phyloP scores from a whole-genome alignment of 192 early-diverging fungal genomes.

The Coemansia sp. region DNA sequence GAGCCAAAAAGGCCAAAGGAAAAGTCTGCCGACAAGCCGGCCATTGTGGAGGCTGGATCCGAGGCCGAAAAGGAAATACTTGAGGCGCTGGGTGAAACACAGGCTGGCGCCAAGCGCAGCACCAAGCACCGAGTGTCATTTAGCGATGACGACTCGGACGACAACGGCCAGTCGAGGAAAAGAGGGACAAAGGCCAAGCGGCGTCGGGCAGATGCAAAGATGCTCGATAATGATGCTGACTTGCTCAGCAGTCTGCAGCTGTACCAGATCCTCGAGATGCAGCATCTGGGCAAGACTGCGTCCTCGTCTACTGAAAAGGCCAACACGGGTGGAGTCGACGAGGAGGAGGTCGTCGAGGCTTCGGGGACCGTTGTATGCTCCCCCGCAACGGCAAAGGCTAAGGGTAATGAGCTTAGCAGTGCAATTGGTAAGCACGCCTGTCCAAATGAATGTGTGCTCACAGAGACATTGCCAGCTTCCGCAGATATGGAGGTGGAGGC shows the following conservation, averaged over 20 bases:
- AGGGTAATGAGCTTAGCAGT: neutral
- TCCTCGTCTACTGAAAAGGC: neutral
- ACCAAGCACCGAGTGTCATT: slow-evolving; percentile 42
- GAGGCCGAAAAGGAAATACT: slow-evolving; percentile 44
- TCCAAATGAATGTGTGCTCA: slow-evolving; percentile 6
- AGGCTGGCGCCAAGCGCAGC: slow-evolving; percentile 7
- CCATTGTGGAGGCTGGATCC: slow-evolving; percentile 9
- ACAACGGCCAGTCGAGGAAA: neutral
- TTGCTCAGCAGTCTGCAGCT: slow-evolving; percentile 43
- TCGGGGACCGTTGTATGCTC: slow-evolving; percentile 4
- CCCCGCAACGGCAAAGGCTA: neutral
- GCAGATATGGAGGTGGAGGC: neutral
- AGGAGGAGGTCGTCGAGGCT: neutral
- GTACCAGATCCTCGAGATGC: slow-evolving; percentile 33
- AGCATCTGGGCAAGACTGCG: slow-evolving; percentile 13
- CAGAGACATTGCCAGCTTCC: neutral
- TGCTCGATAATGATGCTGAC: slow-evolving; percentile 26
- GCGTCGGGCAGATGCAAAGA: slow-evolving; percentile 15
- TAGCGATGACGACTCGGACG: slow-evolving; percentile 43
- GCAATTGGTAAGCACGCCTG: slow-evolving; percentile 8
- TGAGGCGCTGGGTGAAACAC: slow-evolving; percentile 34
- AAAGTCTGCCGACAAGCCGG: slow-evolving; percentile 5
- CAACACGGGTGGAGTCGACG: neutral
- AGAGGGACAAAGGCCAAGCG: slow-evolving; percentile 22
- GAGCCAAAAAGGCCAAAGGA: slow-evolving; percentile 18